Evolutionary conservation across 306 rosid species (phyloP), one percentile per base, ranked within the genome.

Genomic region (Casuarina equisetifolia): DNA sequence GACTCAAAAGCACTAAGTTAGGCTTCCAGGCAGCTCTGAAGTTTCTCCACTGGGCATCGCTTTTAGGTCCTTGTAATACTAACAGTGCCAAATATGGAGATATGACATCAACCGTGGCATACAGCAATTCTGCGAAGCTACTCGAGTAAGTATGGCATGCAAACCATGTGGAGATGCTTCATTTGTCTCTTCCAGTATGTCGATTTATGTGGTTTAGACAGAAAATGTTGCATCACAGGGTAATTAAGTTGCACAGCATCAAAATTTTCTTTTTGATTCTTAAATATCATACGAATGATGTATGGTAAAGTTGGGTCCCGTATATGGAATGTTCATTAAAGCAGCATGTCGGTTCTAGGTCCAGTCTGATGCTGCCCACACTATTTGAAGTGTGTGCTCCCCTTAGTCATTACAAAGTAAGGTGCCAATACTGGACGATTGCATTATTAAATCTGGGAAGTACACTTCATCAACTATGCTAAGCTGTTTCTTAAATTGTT

Each of bases 81-180:
- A 62, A 62, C 44, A 62, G 69, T 62, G 45, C 45, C 69, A 62
- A 62, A 36, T 62, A 36, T 62, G 69, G 69, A 15, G 69, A 62
- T 35, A 62, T 35, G n/a, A 62, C 44, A 36, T 62, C 69, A 36
- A 62, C 69, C 36, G 10, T 44, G 13, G 69, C 69, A 62, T 62
- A 62, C 13, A 62, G 9, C 36, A 35, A 43, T 62, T 35, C 69
- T 2, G 69, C 43, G 36, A 62, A 62, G 69, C 44, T 62, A 62
- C 36, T 5, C 17, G 69, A 36, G 69, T 62, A 35, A 62, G 69
- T 35, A 38, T 12, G 35, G 69, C 35, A 36, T 62, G 44, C 69
- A 35, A 62, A 35, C 44, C 69, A 62, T 62, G 43, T 15, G 17
- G 11, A 12, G 42, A 11, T 35, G 25, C 13, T 57, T 57, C 63